These are phyloP conservation scores for Coemansia sp. DNA, from an alignment of 192 early-diverging fungal species.

Conservation along the genomic window DNA sequence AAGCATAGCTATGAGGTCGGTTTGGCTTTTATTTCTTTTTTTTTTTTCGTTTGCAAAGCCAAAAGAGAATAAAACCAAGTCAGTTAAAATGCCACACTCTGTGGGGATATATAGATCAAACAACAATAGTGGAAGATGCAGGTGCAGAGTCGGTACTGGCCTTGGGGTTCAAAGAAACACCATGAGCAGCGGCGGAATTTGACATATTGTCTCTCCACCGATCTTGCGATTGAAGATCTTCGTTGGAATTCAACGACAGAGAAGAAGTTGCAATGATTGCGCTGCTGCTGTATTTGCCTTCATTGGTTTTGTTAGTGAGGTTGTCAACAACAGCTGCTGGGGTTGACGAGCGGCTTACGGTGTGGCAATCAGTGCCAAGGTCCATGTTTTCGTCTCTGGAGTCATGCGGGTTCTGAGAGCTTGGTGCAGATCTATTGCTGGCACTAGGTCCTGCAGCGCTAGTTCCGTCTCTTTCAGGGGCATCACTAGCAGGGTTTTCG, in stretches of 20 bases:
- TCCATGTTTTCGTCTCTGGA: conserved; percentile 60
- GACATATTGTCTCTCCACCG: conserved; percentile 28
- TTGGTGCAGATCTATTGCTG: not conserved
- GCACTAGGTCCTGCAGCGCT: conserved; percentile 1
- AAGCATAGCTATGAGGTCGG: no score
- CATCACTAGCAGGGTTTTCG: not conserved
- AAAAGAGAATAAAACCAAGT: no score
- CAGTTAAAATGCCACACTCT: no score
- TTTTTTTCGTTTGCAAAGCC: not conserved
- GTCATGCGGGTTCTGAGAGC: conserved; percentile 13
- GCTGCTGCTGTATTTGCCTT: conserved; percentile 11
- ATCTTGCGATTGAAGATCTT: conserved; percentile 11
- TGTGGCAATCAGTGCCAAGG: conserved; percentile 66
- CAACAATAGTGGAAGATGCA: not conserved
- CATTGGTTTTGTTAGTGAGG: conserved; percentile 3
- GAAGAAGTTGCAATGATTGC: conserved; percentile 15
- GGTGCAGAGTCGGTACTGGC: not conserved
- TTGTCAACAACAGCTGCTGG: conserved; percentile 17
- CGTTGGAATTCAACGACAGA: not conserved
- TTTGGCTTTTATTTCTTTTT: no score
- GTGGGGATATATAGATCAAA: not conserved
- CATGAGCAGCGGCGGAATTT: conserved; percentile 6
- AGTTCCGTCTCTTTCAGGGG: not conserved
- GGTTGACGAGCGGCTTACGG: conserved; percentile 43
- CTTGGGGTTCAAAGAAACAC: not conserved